Percentiles rank a stretch among this genome's conserved stretches.
These are phyloP conservation scores for Cladophialophora yegresii DNA, from an alignment of 2,329 filamentous ascomycete species.

Conservation along the genomic window DNA sequence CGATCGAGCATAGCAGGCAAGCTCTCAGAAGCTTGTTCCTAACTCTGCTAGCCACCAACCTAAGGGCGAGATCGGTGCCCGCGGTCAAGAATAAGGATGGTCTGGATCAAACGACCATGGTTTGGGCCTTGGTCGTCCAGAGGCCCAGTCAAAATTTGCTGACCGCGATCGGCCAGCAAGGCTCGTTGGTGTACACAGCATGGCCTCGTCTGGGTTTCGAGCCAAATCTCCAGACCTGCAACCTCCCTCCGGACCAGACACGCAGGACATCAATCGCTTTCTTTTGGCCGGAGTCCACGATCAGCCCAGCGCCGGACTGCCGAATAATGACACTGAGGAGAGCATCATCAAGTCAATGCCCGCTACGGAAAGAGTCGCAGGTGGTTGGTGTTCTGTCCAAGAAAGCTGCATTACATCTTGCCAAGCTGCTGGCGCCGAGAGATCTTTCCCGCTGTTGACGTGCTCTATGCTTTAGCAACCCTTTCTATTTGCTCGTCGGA, in stretches of 20 bases:
- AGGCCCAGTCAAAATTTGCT: neutral
- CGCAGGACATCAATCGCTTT: neutral
- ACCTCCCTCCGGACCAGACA: neutral
- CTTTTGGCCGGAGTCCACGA: neutral
- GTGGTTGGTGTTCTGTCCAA: neutral
- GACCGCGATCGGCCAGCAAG: neutral
- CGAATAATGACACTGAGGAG: neutral
- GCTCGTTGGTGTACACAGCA: neutral
- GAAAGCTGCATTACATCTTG: neutral
- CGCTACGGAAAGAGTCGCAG: too few species aligned
- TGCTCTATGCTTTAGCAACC: constrained; percentile 4
- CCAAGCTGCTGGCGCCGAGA: constrained; percentile 9
- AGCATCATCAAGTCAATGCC: neutral
- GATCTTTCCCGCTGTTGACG: neutral
- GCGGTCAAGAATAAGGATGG: constrained; percentile 1
- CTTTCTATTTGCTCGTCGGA: neutral
- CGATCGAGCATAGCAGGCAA: neutral
- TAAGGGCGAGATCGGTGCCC: neutral
- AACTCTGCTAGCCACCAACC: neutral
- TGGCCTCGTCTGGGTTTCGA: neutral
- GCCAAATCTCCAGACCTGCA: neutral
- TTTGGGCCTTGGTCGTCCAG: neutral
- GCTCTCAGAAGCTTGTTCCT: constrained; percentile 1
- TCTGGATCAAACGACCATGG: constrained; percentile 17
- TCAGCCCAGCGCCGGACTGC: neutral